phyloP scores from a whole-genome alignment of 2,329 filamentous ascomycete species.

The Xylaria hypoxylon region DNA sequence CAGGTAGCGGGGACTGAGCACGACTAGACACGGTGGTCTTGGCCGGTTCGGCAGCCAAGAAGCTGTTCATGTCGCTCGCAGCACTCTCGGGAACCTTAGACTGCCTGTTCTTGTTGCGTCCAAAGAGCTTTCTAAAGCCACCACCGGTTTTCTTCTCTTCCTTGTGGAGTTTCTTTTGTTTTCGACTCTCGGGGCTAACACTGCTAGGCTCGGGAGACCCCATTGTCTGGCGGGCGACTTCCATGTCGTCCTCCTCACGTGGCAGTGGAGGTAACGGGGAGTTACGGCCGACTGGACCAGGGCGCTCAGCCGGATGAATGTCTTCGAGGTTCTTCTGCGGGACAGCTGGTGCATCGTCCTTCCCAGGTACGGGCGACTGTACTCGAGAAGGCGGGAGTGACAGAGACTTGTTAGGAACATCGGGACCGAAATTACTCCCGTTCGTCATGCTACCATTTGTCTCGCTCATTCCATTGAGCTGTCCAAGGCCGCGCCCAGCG shows the following conservation, averaged over 20 bases:
- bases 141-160: slow-evolving; percentile 54
- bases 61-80: slow-evolving; percentile 62
- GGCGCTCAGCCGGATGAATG: slow-evolving; percentile 53
- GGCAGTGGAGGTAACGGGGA: slow-evolving; percentile 57
- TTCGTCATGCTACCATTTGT: slow-evolving; percentile 53
- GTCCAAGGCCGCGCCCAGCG: slow-evolving; percentile 74
- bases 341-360: slow-evolving; percentile 41
- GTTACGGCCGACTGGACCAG: slow-evolving; percentile 49
- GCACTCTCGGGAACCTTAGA: slow-evolving; percentile 69
- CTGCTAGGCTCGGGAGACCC: slow-evolving; percentile 54
- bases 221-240: slow-evolving; percentile 54
- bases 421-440: slow-evolving; percentile 51
- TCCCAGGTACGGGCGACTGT: slow-evolving; percentile 40
- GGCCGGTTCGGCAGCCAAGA: slow-evolving; percentile 58
- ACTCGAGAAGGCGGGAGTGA: slow-evolving; percentile 49
- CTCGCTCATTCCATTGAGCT: slow-evolving; percentile 59
- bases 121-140: slow-evolving; percentile 73
- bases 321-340: slow-evolving; percentile 56
- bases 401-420: slow-evolving; percentile 57
- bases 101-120: slow-evolving; percentile 68
- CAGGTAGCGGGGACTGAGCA: slow-evolving; percentile 47
- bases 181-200: slow-evolving; percentile 60
- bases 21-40: slow-evolving; percentile 46
- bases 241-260: slow-evolving; percentile 52
- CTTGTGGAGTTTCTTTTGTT: slow-evolving; percentile 67